Conservation (phyloP, 108 stramenopile species). For the Craspedostauros australis region DNA sequence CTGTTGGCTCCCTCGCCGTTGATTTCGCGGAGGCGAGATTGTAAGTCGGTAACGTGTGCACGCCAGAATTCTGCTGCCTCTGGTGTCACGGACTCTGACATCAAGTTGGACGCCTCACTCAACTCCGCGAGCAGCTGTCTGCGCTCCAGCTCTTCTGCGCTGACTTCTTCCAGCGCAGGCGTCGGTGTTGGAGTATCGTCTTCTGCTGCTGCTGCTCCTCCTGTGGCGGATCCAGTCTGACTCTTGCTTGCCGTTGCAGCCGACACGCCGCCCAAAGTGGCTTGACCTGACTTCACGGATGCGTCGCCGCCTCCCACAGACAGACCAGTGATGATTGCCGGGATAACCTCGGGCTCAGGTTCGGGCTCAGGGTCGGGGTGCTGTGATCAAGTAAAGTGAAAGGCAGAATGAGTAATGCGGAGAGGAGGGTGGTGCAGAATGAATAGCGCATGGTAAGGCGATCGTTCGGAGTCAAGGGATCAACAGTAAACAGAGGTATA, state of each 20-base stretch:
- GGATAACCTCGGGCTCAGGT: too few relatives aligned
- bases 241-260: neutral
- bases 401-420: too few relatives aligned
- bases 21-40: conserved; percentile 38
- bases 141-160: conserved; percentile 41
- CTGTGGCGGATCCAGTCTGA: conserved; percentile 2
- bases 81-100: conserved; percentile 60
- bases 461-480: too few relatives aligned
- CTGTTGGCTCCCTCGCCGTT: conserved; percentile 10
- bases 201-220: too few relatives aligned
- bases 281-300: neutral
- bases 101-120: conserved; percentile 56
- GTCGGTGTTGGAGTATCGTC: too few relatives aligned
- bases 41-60: conserved; percentile 65
- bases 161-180: conserved; percentile 4
- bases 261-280: neutral
- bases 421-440: too few relatives aligned
- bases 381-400: too few relatives aligned
- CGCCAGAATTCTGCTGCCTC: conserved; percentile 72
- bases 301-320: neutral
- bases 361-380: too few relatives aligned
- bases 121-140: conserved; percentile 71
- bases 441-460: too few relatives aligned
- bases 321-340: neutral
- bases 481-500: too few relatives aligned